Conservation (phyloP, 1,139 yeast genomes). For the Yamadazyma taylorii region DNA sequence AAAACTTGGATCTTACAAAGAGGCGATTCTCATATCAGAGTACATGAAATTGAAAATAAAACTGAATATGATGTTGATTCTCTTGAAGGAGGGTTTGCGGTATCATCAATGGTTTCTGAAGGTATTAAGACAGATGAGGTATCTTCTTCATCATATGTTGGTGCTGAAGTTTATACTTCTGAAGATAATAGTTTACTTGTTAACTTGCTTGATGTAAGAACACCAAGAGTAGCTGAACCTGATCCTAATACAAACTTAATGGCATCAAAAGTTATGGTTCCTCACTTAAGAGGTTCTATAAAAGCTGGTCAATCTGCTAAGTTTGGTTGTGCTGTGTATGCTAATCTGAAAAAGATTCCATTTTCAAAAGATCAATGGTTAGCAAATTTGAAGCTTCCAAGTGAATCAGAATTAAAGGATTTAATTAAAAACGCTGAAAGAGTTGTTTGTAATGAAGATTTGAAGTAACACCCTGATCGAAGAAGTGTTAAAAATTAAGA, state of each 20-base stretch:
- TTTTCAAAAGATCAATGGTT: conserved; percentile 7
- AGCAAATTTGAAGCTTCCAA: conserved; percentile 4
- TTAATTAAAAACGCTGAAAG: conserved; percentile 5
- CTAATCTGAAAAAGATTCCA: conserved; percentile 3
- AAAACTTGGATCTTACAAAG: conserved; percentile 22
- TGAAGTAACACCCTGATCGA: too few species aligned
- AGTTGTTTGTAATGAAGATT: conserved; percentile 7
- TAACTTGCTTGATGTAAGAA: conserved; percentile 9
- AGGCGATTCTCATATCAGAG: conserved; percentile 21
- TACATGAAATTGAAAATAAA: conserved; percentile 18
- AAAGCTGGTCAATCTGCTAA: conserved; percentile 7
- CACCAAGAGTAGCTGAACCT: conserved; percentile 14
- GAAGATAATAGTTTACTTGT: conserved; percentile 13
- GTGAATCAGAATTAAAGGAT: conserved; percentile 3
- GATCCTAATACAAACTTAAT: conserved; percentile 25
- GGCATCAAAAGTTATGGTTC: conserved; percentile 13
- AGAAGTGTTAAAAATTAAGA: too few species aligned
- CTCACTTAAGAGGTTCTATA: conserved; percentile 5
- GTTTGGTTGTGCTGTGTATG: conserved; percentile 9
- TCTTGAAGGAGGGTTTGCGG: conserved; percentile 22
- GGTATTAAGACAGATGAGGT: neutral
- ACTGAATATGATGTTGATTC: conserved; percentile 15
- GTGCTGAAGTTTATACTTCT: conserved; percentile 7
- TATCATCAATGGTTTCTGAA: conserved; percentile 1
- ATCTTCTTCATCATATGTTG: conserved; percentile 5